A percentile compares a stretch with the other conserved stretches of the same genome.
These are phyloP conservation scores for Dionaea muscipula DNA, from an alignment of 179 eudicot genomes.

Conservation along the genomic window DNA sequence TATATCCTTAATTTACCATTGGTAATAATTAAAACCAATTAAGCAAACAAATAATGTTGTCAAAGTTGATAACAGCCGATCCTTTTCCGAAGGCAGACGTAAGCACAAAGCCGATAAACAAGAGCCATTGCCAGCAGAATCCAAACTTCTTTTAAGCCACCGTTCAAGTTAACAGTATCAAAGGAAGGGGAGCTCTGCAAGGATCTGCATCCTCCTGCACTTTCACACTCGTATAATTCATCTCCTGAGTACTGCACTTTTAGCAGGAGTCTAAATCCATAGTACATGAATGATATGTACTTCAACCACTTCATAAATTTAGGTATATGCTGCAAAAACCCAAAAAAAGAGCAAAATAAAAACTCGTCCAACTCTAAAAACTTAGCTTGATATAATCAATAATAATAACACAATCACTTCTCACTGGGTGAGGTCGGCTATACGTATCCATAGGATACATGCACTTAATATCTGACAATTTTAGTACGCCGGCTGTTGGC, in stretches of 20 bases:
- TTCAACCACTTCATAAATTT: conserved; percentile 83
- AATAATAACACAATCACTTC: no score
- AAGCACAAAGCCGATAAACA: conserved; percentile 61
- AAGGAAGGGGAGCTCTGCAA: conserved; percentile 91
- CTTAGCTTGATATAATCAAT: no score
- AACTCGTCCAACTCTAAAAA: no score
- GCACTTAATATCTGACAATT: no score
- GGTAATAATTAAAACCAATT: no score
- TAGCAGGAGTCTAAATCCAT: conserved; percentile 36
- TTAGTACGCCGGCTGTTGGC: no score
- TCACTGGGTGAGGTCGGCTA: no score
- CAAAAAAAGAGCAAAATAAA: not conserved
- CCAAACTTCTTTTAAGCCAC: conserved; percentile 94
- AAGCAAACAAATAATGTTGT: conserved; percentile 8
- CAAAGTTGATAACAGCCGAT: conserved; percentile 44
- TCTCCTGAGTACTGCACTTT: conserved; percentile 86
- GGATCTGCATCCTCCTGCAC: conserved; percentile 58
- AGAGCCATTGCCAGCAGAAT: conserved; percentile 73
- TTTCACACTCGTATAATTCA: conserved; percentile 62
- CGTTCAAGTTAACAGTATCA: conserved; percentile 58
- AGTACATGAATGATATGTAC: conserved; percentile 64
- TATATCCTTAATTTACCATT: no score
- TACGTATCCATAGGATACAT: no score
- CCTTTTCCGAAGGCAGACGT: conserved; percentile 65
- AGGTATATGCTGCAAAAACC: conserved; percentile 71